Conservation (phyloP, 75 land plant genomes). For the Azolla pinnata region DNA sequence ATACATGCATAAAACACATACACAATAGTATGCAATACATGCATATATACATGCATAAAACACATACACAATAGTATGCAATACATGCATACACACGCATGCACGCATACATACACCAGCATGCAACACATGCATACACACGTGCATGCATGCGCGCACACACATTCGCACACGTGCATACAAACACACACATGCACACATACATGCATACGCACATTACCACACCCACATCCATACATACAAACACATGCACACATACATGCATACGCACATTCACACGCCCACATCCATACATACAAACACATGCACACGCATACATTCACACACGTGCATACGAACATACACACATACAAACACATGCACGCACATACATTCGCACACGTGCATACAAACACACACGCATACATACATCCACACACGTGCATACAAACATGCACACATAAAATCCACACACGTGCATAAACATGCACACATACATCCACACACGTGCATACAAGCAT, state of each 20-base stretch:
- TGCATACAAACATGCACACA: not conserved
- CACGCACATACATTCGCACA: not conserved
- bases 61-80: not conserved
- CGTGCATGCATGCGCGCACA: not conserved
- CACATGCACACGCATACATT: not conserved
- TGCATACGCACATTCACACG: not conserved
- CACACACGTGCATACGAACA: not conserved
- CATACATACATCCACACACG: not conserved
- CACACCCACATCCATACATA: not conserved
- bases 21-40: not conserved
- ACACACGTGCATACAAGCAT: not conserved
- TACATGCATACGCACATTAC: not conserved
- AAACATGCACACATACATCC: not conserved
- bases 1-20: not conserved
- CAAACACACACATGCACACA: not conserved
- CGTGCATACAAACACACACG: not conserved
- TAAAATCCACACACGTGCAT: too few relatives aligned
- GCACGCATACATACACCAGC: not conserved
- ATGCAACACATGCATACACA: not conserved
- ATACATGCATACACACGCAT: not conserved
- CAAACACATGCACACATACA: not conserved
- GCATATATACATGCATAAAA: not conserved
- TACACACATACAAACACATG: not conserved
- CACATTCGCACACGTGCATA: not conserved
- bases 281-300: not conserved